A percentile compares a stretch with the other conserved stretches of the same genome.
These are phyloP conservation scores for Macrolepiota fuliginosa DNA, from an alignment of 768 basidiomycete species.

Conservation along the genomic window DNA sequence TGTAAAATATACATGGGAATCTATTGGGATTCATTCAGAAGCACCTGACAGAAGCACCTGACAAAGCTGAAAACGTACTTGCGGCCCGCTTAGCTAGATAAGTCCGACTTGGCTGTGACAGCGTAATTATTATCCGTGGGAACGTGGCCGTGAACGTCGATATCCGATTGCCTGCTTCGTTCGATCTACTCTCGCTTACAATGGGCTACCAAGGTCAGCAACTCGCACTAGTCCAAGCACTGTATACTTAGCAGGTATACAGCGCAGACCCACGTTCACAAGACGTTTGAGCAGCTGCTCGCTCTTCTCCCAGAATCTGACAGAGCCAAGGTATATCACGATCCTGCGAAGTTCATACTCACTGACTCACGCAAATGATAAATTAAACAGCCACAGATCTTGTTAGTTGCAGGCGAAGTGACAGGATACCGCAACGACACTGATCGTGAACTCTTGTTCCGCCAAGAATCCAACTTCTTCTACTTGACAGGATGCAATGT, in stretches of 20 bases:
- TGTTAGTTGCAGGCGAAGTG: conserved; percentile 64
- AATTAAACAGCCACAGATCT: conserved; percentile 56
- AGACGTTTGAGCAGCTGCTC: conserved; percentile 14
- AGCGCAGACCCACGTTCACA: conserved; percentile 12
- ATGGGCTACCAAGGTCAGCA: conserved; percentile 10
- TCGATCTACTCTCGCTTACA: neutral
- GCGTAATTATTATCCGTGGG: too few relatives aligned
- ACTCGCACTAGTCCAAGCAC: too few relatives aligned
- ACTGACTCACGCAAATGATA: neutral
- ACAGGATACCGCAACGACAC: conserved; percentile 77
- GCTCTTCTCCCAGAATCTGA: conserved; percentile 14
- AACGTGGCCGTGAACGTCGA: too few relatives aligned
- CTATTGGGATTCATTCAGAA: too few relatives aligned
- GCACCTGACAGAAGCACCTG: too few relatives aligned
- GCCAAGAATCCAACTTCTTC: conserved; percentile 81
- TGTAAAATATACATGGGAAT: too few relatives aligned
- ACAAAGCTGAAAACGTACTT: too few relatives aligned
- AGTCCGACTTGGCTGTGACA: too few relatives aligned
- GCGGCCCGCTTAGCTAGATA: too few relatives aligned
- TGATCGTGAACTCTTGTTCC: conserved; percentile 74
- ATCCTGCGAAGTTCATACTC: neutral
- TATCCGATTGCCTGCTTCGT: neutral
- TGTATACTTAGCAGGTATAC: neutral
- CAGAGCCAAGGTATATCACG: conserved; percentile 8
- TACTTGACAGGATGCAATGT: conserved; percentile 82